Percentiles rank a stretch among this genome's conserved stretches.
Conservation (phyloP, 176 grass and related monocot genomes). For the Eragrostis nindensis region DNA sequence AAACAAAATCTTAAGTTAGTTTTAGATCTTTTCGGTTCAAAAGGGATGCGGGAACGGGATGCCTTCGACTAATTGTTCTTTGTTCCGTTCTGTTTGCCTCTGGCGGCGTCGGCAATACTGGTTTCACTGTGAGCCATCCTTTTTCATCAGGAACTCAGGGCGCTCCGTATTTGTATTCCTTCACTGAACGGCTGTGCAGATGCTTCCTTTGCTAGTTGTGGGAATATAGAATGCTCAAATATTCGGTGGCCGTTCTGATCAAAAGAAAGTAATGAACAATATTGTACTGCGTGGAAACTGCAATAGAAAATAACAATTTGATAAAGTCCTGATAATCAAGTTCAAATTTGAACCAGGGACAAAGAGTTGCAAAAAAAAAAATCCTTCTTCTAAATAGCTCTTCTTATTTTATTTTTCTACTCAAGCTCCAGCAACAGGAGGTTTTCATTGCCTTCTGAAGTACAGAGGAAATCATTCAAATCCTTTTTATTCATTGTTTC, state of each 20-base stretch:
- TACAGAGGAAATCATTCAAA: background rate
- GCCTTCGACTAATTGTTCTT: background rate
- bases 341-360: background rate
- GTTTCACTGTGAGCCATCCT: slow-evolving; percentile 19
- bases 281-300: background rate
- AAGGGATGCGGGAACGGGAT: background rate
- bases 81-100: background rate
- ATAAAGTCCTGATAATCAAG: background rate
- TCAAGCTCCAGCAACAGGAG: background rate
- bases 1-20: too few species aligned
- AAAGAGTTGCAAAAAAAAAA: too few species aligned
- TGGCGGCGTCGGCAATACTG: background rate
- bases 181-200: background rate
- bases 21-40: background rate
- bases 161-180: slow-evolving; percentile 5
- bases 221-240: background rate
- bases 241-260: background rate
- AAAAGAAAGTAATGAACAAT: too few species aligned
- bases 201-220: slow-evolving; percentile 16
- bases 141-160: background rate
- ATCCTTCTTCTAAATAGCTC: background rate
- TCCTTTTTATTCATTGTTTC: background rate
- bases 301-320: background rate
- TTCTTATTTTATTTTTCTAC: background rate
- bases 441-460: background rate